Conservation (phyloP, 2,329 filamentous ascomycete species). For the Verticillium klebahnii region DNA sequence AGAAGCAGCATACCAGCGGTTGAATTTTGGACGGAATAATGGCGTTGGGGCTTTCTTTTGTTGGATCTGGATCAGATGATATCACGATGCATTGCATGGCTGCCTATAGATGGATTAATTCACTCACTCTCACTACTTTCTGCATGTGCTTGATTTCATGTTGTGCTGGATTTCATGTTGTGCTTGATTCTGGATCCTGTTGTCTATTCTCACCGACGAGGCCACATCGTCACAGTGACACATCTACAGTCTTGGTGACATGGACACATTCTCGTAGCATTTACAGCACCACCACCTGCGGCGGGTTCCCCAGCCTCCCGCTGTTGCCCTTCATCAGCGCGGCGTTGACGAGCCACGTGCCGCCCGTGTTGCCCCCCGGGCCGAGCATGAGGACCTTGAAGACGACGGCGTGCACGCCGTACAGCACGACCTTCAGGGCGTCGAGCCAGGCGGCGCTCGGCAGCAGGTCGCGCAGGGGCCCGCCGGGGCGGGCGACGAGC, state of each 20-base stretch:
- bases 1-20: neutral
- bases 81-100: neutral
- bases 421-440: conserved; percentile 35
- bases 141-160: neutral
- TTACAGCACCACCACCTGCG: conserved; percentile 30
- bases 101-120: neutral
- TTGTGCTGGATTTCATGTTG: neutral
- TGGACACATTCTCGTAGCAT: neutral
- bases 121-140: neutral
- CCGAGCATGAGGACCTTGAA: conserved; percentile 56
- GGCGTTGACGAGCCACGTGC: conserved; percentile 50
- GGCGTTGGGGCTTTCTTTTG: neutral
- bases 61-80: neutral
- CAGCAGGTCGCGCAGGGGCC: conserved; percentile 39
- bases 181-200: neutral
- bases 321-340: conserved; percentile 51
- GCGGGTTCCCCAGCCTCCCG: conserved; percentile 38
- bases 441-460: conserved; percentile 43
- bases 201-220: too few relatives aligned
- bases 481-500: conserved; percentile 44
- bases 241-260: too few relatives aligned
- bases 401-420: conserved; percentile 41
- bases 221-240: too few relatives aligned
- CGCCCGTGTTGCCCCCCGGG: conserved; percentile 42
- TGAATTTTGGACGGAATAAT: neutral